phyloP scores from a whole-genome alignment of 2,329 filamentous ascomycete species.

The Neofusicoccum cordaticola region DNA sequence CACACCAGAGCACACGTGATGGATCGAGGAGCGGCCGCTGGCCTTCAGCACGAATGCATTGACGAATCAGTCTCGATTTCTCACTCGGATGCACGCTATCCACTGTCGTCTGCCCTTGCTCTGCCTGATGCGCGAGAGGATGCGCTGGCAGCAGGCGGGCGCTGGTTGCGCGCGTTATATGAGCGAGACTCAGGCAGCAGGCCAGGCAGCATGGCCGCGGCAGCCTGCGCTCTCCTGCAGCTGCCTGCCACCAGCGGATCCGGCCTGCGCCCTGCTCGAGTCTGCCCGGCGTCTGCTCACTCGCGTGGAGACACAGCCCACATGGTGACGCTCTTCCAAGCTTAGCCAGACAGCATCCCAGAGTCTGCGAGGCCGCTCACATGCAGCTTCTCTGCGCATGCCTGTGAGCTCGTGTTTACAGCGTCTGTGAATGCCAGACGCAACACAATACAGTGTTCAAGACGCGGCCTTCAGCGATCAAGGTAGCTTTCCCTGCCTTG shows the following conservation, averaged over 20 bases:
- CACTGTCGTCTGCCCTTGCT: neutral
- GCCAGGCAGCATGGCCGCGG: neutral
- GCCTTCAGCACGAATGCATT: neutral
- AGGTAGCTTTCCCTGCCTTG: too few relatives aligned
- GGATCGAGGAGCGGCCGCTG: neutral
- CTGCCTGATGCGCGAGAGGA: neutral
- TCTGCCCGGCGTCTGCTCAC: neutral
- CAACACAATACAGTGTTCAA: neutral
- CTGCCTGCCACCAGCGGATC: neutral
- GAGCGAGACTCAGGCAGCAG: neutral
- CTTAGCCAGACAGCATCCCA: neutral
- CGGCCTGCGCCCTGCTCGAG: neutral
- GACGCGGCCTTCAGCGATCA: too few relatives aligned
- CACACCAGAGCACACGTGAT: neutral
- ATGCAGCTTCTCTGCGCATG: neutral
- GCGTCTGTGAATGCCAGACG: neutral
- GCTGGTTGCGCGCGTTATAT: neutral
- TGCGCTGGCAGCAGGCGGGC: neutral
- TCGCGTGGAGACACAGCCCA: neutral
- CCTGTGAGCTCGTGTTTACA: neutral
- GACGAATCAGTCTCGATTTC: neutral
- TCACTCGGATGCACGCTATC: neutral
- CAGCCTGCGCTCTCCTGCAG: constrained; percentile 1
- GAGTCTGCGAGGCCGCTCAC: neutral
- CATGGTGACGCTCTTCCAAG: neutral